These are phyloP conservation scores for Entomortierella chlamydospora DNA, from an alignment of 192 early-diverging fungal genomes.

Conservation along the genomic window DNA sequence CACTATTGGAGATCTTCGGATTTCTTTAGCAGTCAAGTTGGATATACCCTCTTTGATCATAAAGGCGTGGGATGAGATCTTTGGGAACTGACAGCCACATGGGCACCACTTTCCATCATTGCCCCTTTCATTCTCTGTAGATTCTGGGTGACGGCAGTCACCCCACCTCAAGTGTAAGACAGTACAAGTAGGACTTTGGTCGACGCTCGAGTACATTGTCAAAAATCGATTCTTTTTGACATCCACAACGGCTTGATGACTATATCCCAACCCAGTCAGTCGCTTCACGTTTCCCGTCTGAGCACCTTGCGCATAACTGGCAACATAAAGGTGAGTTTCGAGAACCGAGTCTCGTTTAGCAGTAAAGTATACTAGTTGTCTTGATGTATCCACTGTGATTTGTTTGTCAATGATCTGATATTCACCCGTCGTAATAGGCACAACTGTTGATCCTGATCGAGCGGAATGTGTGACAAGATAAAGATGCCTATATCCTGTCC, in stretches of 20 bases:
- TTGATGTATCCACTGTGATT: constrained; percentile 62
- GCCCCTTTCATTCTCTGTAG: constrained; percentile 8
- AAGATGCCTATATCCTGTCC: constrained; percentile 70
- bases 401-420: constrained; percentile 70
- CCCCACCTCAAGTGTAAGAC: constrained; percentile 55
- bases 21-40: constrained; percentile 16
- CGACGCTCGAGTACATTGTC: constrained; percentile 61
- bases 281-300: constrained; percentile 25
- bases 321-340: constrained; percentile 74
- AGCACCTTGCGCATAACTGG: constrained; percentile 36
- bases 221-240: constrained; percentile 52
- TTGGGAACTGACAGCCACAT: constrained; percentile 48
- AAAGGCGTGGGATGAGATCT: constrained; percentile 47
- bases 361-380: constrained; percentile 69
- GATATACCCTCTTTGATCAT: constrained; percentile 33
- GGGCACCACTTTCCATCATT: constrained; percentile 27
- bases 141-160: constrained; percentile 12
- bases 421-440: constrained; percentile 66
- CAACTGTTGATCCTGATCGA: constrained; percentile 4
- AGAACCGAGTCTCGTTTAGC: constrained; percentile 67
- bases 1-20: constrained; percentile 25
- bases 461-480: constrained; percentile 59
- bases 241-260: constrained; percentile 59
- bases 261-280: constrained; percentile 62
- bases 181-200: constrained; percentile 54